Conservation (phyloP, 1,284 basidiomycete species). For the Rhodotorula sp. region DNA sequence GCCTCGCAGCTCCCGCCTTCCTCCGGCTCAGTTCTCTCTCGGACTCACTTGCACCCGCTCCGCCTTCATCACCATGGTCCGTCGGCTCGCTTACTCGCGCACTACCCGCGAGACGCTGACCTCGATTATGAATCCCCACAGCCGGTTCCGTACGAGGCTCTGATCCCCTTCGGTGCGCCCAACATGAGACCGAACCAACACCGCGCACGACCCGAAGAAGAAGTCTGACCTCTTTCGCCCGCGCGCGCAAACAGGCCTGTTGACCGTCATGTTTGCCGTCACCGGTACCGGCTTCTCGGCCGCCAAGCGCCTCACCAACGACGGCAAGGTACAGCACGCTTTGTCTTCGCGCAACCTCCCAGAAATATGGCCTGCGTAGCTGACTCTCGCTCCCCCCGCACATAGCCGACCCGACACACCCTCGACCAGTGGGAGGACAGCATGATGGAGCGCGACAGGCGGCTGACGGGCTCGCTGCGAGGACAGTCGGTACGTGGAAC, state of each 20-base stretch:
- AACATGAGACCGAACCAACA: too few relatives aligned
- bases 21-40: too few relatives aligned
- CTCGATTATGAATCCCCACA: neutral
- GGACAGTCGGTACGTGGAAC: constrained; percentile 72
- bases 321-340: constrained; percentile 70
- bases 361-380: too few relatives aligned
- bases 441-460: constrained; percentile 88
- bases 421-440: constrained; percentile 87
- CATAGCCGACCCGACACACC: constrained; percentile 75
- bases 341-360: neutral
- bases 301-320: constrained; percentile 74
- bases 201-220: neutral
- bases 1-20: too few relatives aligned
- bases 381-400: neutral
- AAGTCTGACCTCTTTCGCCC: neutral
- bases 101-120: neutral
- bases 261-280: constrained; percentile 83
- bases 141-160: constrained; percentile 92
- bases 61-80: neutral
- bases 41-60: neutral
- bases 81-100: neutral
- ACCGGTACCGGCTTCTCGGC: constrained; percentile 80
- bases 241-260: constrained; percentile 59
- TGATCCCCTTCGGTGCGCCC: constrained; percentile 75
- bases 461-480: constrained; percentile 80